These are phyloP conservation scores for Vitis cinerea DNA, from an alignment of 164 flowering plant genomes.

Conservation along the genomic window DNA sequence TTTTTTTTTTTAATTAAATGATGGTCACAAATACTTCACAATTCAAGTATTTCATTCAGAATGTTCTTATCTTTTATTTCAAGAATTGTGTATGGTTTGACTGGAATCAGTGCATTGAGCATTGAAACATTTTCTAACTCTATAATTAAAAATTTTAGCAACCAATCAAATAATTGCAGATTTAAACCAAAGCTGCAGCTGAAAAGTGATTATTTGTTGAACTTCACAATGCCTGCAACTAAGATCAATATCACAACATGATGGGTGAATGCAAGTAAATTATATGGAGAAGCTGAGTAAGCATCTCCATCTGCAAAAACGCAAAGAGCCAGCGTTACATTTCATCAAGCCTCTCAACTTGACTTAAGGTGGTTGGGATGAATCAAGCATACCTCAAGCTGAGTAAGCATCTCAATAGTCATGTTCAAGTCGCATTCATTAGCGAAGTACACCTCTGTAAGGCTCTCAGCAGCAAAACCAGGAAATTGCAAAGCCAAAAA, in stretches of 20 bases:
- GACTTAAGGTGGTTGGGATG: not conserved
- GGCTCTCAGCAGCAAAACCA: slow-evolving; percentile 95
- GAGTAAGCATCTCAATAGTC: slow-evolving; percentile 95
- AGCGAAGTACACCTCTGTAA: slow-evolving; percentile 82
- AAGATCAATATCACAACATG: not conserved
- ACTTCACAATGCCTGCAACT: not conserved
- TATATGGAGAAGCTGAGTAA: not conserved
- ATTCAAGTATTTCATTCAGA: too few relatives aligned
- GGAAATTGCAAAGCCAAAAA: slow-evolving; percentile 86
- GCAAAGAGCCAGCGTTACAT: not conserved
- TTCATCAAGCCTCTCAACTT: slow-evolving; percentile 1
- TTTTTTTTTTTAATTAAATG: too few relatives aligned
- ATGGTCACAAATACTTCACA: too few relatives aligned
- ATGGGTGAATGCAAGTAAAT: not conserved
- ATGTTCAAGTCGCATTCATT: slow-evolving; percentile 84
- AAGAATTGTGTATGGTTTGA: too few relatives aligned
- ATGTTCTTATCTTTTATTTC: too few relatives aligned
- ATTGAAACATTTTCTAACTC: too few relatives aligned
- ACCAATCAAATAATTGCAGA: not conserved
- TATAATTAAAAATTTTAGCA: not conserved
- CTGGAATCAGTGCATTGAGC: too few relatives aligned
- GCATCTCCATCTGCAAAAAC: too few relatives aligned
- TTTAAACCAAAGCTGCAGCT: not conserved
- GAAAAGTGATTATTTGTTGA: not conserved
- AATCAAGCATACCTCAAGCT: slow-evolving; percentile 79